phyloP scores from a whole-genome alignment of 2,329 filamentous ascomycete species.

The Pseudopithomyces chartarum region DNA sequence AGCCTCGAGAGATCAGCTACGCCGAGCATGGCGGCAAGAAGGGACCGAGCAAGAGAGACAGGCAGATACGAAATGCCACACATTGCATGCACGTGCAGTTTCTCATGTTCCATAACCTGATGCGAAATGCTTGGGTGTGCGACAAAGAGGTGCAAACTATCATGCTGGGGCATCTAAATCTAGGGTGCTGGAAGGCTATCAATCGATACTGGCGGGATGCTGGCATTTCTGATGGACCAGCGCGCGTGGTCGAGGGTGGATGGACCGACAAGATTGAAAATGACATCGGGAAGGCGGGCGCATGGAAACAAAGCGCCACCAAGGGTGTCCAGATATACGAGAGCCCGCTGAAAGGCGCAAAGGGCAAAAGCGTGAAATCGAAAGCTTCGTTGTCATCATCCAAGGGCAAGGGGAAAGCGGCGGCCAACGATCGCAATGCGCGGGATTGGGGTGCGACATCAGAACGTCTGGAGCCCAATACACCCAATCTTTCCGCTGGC shows the following conservation, averaged over 20 bases:
- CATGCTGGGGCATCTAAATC: conserved; percentile 34
- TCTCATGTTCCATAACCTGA: conserved; percentile 85
- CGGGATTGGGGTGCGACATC: conserved; percentile 77
- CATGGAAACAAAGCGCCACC: conserved; percentile 50
- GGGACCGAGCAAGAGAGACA: conserved; percentile 83
- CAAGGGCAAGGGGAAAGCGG: conserved; percentile 36
- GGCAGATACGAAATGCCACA: conserved; percentile 74
- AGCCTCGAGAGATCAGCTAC: conserved; percentile 28
- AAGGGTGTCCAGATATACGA: conserved; percentile 40
- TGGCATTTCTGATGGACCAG: conserved; percentile 84
- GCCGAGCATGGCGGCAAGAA: conserved; percentile 69
- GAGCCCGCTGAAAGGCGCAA: conserved; percentile 18
- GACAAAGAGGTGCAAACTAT: conserved; percentile 40
- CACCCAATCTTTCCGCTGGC: conserved; percentile 77
- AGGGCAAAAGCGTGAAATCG: conserved; percentile 18
- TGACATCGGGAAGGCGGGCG: conserved; percentile 54
- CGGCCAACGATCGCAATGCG: conserved; percentile 49
- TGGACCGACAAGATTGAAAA: conserved; percentile 68
- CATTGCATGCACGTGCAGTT: conserved; percentile 90
- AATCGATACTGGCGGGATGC: conserved; percentile 64
- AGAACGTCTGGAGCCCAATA: conserved; percentile 69
- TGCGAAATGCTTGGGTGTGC: conserved; percentile 54
- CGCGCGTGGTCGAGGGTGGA: conserved; percentile 67
- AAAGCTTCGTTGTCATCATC: conserved; percentile 15
- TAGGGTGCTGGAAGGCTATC: conserved; percentile 42